Conservation (phyloP, 2,329 filamentous ascomycete species). For the Ceratocystis eucalypticola region DNA sequence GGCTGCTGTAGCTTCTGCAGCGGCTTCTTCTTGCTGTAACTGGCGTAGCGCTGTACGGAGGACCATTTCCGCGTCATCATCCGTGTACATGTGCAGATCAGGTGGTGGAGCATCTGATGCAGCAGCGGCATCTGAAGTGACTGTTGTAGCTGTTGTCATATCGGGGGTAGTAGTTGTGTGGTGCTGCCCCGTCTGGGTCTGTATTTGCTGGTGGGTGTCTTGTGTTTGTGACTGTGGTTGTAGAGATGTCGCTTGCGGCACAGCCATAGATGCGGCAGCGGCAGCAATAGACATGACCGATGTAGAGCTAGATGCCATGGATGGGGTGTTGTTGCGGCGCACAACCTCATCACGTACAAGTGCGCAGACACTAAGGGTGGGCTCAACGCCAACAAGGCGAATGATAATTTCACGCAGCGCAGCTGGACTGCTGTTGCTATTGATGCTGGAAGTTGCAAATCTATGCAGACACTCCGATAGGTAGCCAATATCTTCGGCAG, state of each 20-base stretch:
- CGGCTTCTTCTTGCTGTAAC: conserved; percentile 45
- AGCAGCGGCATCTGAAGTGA: conserved; percentile 11
- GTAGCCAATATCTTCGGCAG: conserved; percentile 45
- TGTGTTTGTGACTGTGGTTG: not conserved
- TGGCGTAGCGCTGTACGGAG: conserved; percentile 46
- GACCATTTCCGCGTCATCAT: conserved; percentile 44
- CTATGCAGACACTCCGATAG: conserved; percentile 46
- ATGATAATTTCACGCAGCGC: conserved; percentile 45
- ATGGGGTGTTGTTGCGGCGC: conserved; percentile 23
- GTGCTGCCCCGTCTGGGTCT: conserved; percentile 3
- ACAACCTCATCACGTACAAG: conserved; percentile 46
- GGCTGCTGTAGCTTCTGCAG: conserved; percentile 43
- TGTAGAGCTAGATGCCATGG: not conserved
- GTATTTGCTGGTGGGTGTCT: not conserved
- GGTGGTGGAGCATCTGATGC: conserved; percentile 23
- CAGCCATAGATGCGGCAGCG: conserved; percentile 21
- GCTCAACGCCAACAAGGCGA: conserved; percentile 41
- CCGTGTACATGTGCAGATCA: conserved; percentile 29
- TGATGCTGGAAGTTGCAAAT: conserved; percentile 38
- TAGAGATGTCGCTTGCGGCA: conserved; percentile 19
- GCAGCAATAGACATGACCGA: conserved; percentile 14
- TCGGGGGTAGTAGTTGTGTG: conserved; percentile 10
- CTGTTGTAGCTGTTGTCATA: conserved; percentile 8
- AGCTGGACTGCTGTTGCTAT: conserved; percentile 40
- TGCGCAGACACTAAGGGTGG: conserved; percentile 40